Evolutionary conservation across 164 flowering plant genomes (phyloP).

Genomic region (Hamamelis virginiana): DNA sequence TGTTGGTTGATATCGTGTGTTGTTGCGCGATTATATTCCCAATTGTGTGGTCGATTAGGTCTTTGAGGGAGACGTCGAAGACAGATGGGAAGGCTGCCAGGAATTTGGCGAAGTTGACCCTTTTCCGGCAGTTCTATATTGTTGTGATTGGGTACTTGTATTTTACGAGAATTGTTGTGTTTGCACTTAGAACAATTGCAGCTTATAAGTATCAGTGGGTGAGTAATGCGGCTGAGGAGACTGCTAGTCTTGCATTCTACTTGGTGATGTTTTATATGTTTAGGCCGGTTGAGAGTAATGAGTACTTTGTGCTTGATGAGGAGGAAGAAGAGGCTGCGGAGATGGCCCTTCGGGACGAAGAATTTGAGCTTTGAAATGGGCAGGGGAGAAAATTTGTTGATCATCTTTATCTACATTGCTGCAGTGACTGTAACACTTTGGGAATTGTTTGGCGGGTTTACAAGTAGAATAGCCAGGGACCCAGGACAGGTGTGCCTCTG

Average conservation of each 20-base stretch:
- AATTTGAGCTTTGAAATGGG: conserved; percentile 59
- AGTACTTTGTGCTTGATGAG: conserved; percentile 70
- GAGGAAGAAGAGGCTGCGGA: conserved; percentile 79
- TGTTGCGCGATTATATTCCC: conserved; percentile 82
- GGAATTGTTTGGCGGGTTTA: no score
- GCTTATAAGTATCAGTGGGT: conserved; percentile 77
- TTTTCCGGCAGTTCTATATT: conserved; percentile 69
- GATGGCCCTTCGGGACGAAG: conserved; percentile 55
- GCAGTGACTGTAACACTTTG: no score
- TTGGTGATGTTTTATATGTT: conserved; percentile 67
- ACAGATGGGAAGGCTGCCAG: conserved; percentile 81
- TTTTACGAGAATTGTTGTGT: conserved; percentile 70
- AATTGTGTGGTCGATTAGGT: conserved; percentile 76
- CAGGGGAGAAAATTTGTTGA: no score
- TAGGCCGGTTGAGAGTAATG: conserved; percentile 65
- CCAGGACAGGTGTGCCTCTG: no score
- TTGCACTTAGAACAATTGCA: conserved; percentile 61
- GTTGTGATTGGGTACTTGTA: conserved; percentile 74
- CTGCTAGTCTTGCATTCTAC: conserved; percentile 61
- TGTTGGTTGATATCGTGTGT: conserved; percentile 65
- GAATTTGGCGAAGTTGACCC: conserved; percentile 68
- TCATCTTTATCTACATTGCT: no score
- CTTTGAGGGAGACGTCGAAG: conserved; percentile 69
- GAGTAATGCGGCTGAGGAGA: conserved; percentile 67
- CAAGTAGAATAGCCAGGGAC: no score